phyloP scores from a whole-genome alignment of 75 land plant genomes.

The Ceratopteris richardii region DNA sequence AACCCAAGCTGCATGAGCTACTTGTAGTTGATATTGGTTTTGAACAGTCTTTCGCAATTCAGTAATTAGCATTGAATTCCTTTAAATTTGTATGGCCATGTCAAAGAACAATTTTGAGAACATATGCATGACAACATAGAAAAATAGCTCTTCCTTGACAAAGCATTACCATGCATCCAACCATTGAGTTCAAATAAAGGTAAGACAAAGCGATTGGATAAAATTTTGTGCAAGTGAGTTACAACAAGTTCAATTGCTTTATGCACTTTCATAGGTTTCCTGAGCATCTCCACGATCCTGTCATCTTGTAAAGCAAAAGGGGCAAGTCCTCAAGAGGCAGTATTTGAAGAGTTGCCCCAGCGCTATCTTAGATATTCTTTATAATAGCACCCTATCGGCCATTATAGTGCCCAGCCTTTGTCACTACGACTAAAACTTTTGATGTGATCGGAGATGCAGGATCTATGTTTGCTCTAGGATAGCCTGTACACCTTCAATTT shows the following conservation, averaged over 20 bases:
- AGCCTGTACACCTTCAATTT: constrained; percentile 43
- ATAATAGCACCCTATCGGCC: constrained; percentile 34
- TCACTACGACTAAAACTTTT: constrained; percentile 18
- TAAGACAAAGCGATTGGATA: constrained; percentile 25
- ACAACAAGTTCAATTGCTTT: constrained; percentile 28
- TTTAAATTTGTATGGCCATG: no score
- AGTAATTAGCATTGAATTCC: no score
- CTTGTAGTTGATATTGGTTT: no score
- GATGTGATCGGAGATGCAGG: constrained; percentile 7
- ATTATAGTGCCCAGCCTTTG: constrained; percentile 29
- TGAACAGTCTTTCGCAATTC: no score
- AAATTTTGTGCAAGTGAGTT: constrained; percentile 19
- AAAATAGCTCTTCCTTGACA: no score
- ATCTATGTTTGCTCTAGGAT: no score
- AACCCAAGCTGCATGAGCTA: no score
- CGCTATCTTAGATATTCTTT: constrained; percentile 23
- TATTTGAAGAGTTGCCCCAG: constrained; percentile 27
- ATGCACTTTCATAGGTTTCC: constrained; percentile 22
- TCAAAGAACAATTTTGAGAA: no score
- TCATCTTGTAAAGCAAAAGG: constrained; percentile 26
- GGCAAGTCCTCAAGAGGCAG: constrained; percentile 26
- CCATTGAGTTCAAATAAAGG: constrained; percentile 22
- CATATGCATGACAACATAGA: no score
- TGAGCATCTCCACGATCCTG: constrained; percentile 27
- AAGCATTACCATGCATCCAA: no score